Percentiles rank a stretch among this genome's conserved stretches.
These are phyloP conservation scores for Magnusiomyces tetraspermus DNA, from an alignment of 1,139 yeast genomes.

Conservation along the genomic window DNA sequence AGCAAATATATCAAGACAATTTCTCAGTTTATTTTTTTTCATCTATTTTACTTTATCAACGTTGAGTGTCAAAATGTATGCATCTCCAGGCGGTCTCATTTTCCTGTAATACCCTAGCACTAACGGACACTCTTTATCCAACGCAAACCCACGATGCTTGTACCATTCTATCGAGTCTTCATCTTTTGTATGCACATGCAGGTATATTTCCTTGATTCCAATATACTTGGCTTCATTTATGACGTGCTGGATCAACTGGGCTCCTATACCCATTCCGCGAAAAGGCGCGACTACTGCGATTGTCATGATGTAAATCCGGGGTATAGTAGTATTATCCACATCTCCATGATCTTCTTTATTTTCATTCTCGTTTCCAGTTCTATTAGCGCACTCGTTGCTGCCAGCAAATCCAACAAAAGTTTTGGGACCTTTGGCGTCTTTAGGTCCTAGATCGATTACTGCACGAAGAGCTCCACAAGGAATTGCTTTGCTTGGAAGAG, in stretches of 20 bases:
- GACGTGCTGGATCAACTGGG: constrained; percentile 44
- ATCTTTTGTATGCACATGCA: constrained; percentile 48
- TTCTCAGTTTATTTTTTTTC: too few relatives aligned
- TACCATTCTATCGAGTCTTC: constrained; percentile 47
- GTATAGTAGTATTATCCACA: too few relatives aligned
- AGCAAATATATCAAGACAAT: too few relatives aligned
- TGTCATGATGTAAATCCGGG: constrained; percentile 52
- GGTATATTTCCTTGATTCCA: constrained; percentile 47
- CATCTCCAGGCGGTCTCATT: constrained; percentile 27
- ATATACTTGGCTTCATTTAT: constrained; percentile 44
- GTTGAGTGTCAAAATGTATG: too few relatives aligned
- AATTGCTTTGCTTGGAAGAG: neutral
- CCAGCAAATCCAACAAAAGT: too few relatives aligned
- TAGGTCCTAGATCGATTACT: too few relatives aligned
- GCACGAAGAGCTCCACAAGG: neutral
- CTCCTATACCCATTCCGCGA: constrained; percentile 54
- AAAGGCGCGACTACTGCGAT: constrained; percentile 58
- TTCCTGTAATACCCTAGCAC: constrained; percentile 45
- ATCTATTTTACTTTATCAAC: too few relatives aligned
- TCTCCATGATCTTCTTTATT: too few relatives aligned
- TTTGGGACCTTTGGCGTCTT: too few relatives aligned
- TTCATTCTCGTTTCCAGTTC: too few relatives aligned
- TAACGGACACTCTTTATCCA: constrained; percentile 21
- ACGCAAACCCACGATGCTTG: constrained; percentile 42
- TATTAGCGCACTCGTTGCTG: too few relatives aligned